These are phyloP conservation scores for Crithidia expoeki DNA, from an alignment of 208 protist genomes.

Conservation along the genomic window DNA sequence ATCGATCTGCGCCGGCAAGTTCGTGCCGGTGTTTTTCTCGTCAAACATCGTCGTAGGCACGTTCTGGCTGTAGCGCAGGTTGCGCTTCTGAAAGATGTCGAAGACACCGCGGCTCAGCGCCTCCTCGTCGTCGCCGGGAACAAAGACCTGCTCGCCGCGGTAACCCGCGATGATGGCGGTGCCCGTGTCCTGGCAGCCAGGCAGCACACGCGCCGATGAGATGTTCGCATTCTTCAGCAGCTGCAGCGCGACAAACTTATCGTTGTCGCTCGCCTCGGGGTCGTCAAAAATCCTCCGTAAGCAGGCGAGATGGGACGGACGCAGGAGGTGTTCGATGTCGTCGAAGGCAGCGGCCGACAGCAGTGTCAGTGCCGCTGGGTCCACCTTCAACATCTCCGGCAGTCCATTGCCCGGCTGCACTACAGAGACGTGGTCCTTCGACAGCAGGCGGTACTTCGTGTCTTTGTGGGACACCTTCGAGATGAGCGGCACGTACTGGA, in stretches of 20 bases:
- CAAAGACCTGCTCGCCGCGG: conserved; percentile 95
- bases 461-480: conserved; percentile 70
- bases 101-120: conserved; percentile 94
- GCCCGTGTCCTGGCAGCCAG: conserved; percentile 97
- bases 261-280: conserved; percentile 95
- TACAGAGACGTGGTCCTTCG: conserved; percentile 86
- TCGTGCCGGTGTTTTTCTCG: conserved; percentile 97
- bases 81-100: conserved; percentile 94
- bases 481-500: conserved; percentile 82
- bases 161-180: conserved; percentile 97
- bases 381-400: conserved; percentile 88
- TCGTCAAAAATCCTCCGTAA: conserved; percentile 96
- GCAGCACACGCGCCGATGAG: conserved; percentile 87
- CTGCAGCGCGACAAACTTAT: conserved; percentile 96
- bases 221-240: conserved; percentile 98
- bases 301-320: conserved; percentile 92
- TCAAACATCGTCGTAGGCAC: conserved; percentile 96
- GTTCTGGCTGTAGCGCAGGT: conserved; percentile 97
- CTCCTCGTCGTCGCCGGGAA: conserved; percentile 93
- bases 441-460: conserved; percentile 80
- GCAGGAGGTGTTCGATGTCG: conserved; percentile 95
- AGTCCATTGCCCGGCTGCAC: conserved; percentile 54
- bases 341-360: conserved; percentile 90
- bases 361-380: conserved; percentile 86
- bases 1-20: conserved; percentile 98